Percentiles rank a stretch among this genome's conserved stretches.
Evolutionary conservation across 441 rosid species (phyloP).

Genomic region (Euphorbia schlechtendalii): DNA sequence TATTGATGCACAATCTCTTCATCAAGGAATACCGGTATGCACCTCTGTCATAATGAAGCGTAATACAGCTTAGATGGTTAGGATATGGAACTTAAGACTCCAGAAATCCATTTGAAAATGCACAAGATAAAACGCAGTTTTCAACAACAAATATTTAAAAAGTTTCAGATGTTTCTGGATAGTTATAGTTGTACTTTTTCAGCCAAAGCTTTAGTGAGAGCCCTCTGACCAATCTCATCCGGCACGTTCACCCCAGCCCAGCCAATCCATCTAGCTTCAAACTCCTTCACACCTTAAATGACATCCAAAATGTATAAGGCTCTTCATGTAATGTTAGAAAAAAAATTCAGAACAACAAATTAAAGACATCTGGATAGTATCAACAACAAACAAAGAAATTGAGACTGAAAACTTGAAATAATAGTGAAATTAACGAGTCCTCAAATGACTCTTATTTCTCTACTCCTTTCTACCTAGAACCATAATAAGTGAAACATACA

Average conservation of each 20-base stretch:
- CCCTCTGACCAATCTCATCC: conserved; percentile 55
- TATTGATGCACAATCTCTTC: conserved; percentile 67
- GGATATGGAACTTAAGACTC: background rate
- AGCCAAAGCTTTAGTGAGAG: conserved; percentile 57
- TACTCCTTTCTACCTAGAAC: conserved; percentile 16
- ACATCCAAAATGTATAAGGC: conserved; percentile 2
- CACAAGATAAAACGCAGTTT: background rate
- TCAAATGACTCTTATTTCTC: background rate
- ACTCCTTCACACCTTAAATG: conserved; percentile 55
- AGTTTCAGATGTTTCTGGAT: too few relatives aligned
- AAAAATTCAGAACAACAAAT: background rate
- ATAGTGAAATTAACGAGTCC: background rate
- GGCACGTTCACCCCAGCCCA: conserved; percentile 87
- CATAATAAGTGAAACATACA: conserved; percentile 2
- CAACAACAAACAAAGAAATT: too few relatives aligned
- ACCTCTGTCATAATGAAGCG: conserved; percentile 39
- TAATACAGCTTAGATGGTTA: background rate
- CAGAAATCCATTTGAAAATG: background rate
- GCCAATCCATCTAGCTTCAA: conserved; percentile 81
- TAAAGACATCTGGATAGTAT: background rate
- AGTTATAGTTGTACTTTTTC: conserved; percentile 41
- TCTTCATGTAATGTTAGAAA: background rate
- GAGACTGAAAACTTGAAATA: background rate
- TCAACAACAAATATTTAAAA: background rate
- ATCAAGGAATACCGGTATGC: conserved; percentile 76